A percentile compares a stretch with the other conserved stretches of the same genome.
phyloP scores from a whole-genome alignment of 306 rosid species.

The Gleditsia sinensis region DNA sequence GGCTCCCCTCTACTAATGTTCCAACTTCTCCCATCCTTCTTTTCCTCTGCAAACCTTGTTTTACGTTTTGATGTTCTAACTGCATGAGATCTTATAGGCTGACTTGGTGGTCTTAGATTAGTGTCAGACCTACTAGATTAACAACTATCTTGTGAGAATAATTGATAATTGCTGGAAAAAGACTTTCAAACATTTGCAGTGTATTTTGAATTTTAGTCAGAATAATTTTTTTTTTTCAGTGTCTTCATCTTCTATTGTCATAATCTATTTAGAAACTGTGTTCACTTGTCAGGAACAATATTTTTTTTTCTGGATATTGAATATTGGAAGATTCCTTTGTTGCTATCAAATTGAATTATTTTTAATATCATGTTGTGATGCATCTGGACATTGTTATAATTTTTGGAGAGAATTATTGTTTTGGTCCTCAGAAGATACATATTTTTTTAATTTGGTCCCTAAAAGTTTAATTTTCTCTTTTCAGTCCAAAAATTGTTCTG shows the following conservation, averaged over 20 bases:
- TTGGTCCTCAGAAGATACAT: no score
- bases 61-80: background rate
- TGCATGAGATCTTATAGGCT: background rate
- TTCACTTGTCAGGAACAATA: background rate
- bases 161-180: background rate
- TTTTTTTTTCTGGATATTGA: background rate
- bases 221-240: background rate
- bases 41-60: background rate
- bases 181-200: background rate
- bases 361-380: background rate
- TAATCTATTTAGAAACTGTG: background rate
- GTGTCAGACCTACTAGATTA: background rate
- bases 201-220: background rate
- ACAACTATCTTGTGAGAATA: background rate
- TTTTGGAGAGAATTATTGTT: no score
- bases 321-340: background rate
- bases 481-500: no score
- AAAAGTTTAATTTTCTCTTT: no score
- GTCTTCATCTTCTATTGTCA: background rate
- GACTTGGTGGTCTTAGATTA: background rate
- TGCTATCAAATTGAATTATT: background rate
- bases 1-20: background rate
- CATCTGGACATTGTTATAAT: background rate
- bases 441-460: no score
- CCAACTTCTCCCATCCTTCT: constrained; percentile 1